A percentile compares a stretch with the other conserved stretches of the same genome.
Conservation (phyloP, 306 rosid species). For the Prunus fruticosa region DNA sequence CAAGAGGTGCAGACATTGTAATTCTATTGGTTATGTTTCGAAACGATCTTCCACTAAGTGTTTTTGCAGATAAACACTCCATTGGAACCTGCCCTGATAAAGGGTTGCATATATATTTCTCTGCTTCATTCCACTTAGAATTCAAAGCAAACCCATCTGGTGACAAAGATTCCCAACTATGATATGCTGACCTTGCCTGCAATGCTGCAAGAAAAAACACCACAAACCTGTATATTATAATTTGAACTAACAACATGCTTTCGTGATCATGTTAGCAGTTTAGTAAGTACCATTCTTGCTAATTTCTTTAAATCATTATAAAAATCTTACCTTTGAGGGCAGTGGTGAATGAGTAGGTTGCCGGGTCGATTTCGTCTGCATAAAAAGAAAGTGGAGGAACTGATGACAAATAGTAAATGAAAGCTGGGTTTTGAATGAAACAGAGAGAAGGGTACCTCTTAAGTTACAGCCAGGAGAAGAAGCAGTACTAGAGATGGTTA, state of each 20-base stretch:
- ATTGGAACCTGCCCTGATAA: conserved; percentile 86
- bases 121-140: conserved; percentile 98
- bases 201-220: conserved; percentile 53
- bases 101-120: conserved; percentile 90
- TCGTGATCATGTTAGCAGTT: too few relatives aligned
- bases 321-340: conserved; percentile 69
- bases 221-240: not conserved
- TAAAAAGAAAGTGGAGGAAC: conserved; percentile 3
- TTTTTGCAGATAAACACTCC: conserved; percentile 93
- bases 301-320: not conserved
- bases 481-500: conserved; percentile 79
- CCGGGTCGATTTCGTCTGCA: conserved; percentile 91
- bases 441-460: conserved; percentile 40
- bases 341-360: conserved; percentile 82
- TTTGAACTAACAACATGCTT: not conserved
- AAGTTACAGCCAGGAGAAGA: conserved; percentile 84
- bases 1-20: conserved; percentile 72
- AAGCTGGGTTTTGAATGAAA: not conserved
- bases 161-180: conserved; percentile 70
- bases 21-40: conserved; percentile 51
- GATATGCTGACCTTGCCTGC: conserved; percentile 64
- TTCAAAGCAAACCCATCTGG: conserved; percentile 92
- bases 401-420: conserved; percentile 5
- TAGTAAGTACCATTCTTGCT: not conserved
- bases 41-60: conserved; percentile 84